Evolutionary conservation across 2,329 filamentous ascomycete species (phyloP), one percentile per base, ranked within the genome.

Genomic region (Colletotrichum sp.): DNA sequence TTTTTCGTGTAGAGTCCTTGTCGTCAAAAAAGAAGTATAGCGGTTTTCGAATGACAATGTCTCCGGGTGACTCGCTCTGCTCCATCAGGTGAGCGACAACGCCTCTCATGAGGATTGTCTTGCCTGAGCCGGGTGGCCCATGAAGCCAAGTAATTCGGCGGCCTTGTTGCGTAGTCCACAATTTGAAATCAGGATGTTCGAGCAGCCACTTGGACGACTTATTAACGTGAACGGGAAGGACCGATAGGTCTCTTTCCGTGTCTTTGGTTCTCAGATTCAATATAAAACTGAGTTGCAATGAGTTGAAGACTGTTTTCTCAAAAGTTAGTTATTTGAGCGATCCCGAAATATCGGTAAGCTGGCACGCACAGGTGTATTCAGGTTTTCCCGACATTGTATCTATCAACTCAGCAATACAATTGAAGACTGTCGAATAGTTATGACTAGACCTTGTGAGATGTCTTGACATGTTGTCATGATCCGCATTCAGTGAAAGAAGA

Each of bases 311-410:
- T 49, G 18, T 3, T 6, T 49, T 0, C 39, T 49, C 0, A 49
- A 0, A 3, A 3, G 18, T n/a, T 6, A 49, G 39, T 3, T 49
- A n/a, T n/a, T 3, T 44, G 0, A 0, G 18, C 0, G 39, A 49
- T 12, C 3, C 5, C 9, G 2, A n/a, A 12, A 1, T 10, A 32
- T 10, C 28, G 28, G 9, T 3, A 3, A 18, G 5, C 1, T 6
- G 3, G 18, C 1, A 49, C 39, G 9, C 39, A 49, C 39, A 49
- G 39, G 39, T 49, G 4, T 0, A 0, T n/a, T 49, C 39, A 12
- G 39, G 18, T 12, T n/a, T 49, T 49, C 39, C 39, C 0, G 18
- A 0, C 0, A 49, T n/a, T 0, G 0, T n/a, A 49, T 49, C 39
- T 3, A 49, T 2, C 39, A 49, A 49, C 39, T 49, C 39, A n/a